A percentile compares a stretch with the other conserved stretches of the same genome.
Evolutionary conservation across 1,284 basidiomycete genomes (phyloP).

Genomic region (Ceratorhiza oryzae-sativae): DNA sequence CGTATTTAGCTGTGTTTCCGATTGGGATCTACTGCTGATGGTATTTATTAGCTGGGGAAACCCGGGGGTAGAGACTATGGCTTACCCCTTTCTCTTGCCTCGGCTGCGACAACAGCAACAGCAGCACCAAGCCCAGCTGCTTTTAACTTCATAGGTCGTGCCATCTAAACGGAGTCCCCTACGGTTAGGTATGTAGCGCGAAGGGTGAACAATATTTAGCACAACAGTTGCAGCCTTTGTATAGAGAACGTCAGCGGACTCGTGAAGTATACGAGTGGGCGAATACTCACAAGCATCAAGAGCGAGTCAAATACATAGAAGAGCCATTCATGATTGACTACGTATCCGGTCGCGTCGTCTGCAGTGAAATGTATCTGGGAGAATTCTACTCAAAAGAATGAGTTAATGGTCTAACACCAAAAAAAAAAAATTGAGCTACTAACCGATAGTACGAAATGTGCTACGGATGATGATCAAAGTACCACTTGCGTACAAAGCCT

Average conservation of each 20-base stretch:
- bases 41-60: not conserved
- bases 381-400: conserved; percentile 36
- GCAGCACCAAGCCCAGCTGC: conserved; percentile 37
- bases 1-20: not conserved
- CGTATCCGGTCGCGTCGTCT: conserved; percentile 32
- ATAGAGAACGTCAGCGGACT: not conserved
- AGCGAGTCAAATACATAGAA: conserved; percentile 42
- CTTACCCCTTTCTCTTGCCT: conserved; percentile 13
- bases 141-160: conserved; percentile 34
- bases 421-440: conserved; percentile 18
- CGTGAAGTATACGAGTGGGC: not conserved
- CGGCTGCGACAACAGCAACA: conserved; percentile 35
- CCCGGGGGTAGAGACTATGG: too few species aligned
- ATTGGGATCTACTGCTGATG: not conserved
- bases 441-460: conserved; percentile 37
- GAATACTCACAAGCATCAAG: conserved; percentile 33
- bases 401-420: not conserved
- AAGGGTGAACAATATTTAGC: conserved; percentile 38
- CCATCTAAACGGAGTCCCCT: conserved; percentile 42
- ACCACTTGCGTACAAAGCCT: conserved; percentile 33
- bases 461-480: conserved; percentile 38
- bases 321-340: conserved; percentile 41
- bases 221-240: conserved; percentile 15
- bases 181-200: conserved; percentile 36
- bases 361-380: conserved; percentile 36